These are phyloP conservation scores for Royoungia palumana DNA, from an alignment of 768 basidiomycete species.

Conservation along the genomic window DNA sequence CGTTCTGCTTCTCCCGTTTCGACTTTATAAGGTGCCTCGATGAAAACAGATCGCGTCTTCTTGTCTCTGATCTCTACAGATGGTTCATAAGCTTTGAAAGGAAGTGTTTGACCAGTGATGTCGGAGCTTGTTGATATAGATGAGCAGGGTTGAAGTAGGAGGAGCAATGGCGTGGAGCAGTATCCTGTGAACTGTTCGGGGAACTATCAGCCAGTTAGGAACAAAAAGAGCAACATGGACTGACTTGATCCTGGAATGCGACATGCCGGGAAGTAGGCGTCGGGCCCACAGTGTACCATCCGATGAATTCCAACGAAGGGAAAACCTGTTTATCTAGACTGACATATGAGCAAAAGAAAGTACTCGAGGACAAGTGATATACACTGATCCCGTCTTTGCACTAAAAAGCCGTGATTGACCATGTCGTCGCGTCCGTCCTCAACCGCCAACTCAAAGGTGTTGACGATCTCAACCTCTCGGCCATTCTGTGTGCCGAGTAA, in stretches of 20 bases:
- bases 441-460: slow-evolving; percentile 85
- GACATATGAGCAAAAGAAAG: slow-evolving; percentile 5
- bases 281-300: slow-evolving; percentile 93
- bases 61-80: slow-evolving; percentile 82
- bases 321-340: slow-evolving; percentile 93
- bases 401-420: slow-evolving; percentile 80
- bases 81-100: slow-evolving; percentile 91
- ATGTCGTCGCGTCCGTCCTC: slow-evolving; percentile 52
- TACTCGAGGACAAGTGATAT: slow-evolving; percentile 18
- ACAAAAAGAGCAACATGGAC: background rate
- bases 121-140: slow-evolving; percentile 43
- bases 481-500: slow-evolving; percentile 92
- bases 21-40: slow-evolving; percentile 82
- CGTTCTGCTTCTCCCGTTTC: slow-evolving; percentile 99
- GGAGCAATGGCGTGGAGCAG: slow-evolving; percentile 86
- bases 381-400: slow-evolving; percentile 88
- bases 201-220: background rate
- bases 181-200: slow-evolving; percentile 68
- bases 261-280: slow-evolving; percentile 73
- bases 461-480: slow-evolving; percentile 94
- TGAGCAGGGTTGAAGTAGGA: slow-evolving; percentile 63
- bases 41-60: slow-evolving; percentile 72
- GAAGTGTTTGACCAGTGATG: slow-evolving; percentile 70
- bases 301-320: slow-evolving; percentile 94
- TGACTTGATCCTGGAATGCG: slow-evolving; percentile 80